Base-by-base conservation (phyloP, 306 rosid genomes). In the Coriaria nepalensis region DNA sequence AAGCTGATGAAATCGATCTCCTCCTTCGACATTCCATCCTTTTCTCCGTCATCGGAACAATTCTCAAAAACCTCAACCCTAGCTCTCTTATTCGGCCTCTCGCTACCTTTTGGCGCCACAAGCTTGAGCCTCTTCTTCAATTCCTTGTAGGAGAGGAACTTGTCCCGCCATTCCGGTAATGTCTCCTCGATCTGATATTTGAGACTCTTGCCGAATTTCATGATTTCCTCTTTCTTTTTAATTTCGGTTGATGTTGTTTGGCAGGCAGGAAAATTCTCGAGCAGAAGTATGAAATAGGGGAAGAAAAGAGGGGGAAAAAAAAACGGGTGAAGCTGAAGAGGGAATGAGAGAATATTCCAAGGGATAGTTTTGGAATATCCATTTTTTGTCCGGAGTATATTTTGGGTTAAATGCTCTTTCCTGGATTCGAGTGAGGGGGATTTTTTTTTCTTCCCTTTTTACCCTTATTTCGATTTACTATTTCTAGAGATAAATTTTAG, bases 201-300 rank as follows among this genome's bases (percentile, higher is more conserved):
- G 6, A 87, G 73, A 58, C 96, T 87, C 73, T 87, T 87, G 5
- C 96, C 96, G 69, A 87, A 87, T 70, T 87, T 87, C 96, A 87
- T 87, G n/a, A n/a, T n/a, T n/a, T n/a, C n/a, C n/a, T n/a, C n/a
- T n/a, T n/a, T n/a, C n/a, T n/a, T n/a, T n/a, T n/a, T n/a, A n/a
- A 48, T 35, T 37, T 35, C 12, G 2, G 9, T 39, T 43, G 46
- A 9, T 43, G 5, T 9, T 14, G n/a, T n/a, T n/a, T 2, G 20
- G 36, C 10, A 7, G 36, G 20, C 29, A 9, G 53, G 37, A 48
- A 47, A 9, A 6, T n/a, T n/a, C n/a, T n/a, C 37, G 13, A 48
- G 37, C 10, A 1, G 10, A 13, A 50, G 35, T 4, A 6, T 48
- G 33, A 2, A 33, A 29, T 5, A 35, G 59, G 8, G 29, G 34